Conservation (phyloP, 106 monocot species). For the Apostasia ramifera region DNA sequence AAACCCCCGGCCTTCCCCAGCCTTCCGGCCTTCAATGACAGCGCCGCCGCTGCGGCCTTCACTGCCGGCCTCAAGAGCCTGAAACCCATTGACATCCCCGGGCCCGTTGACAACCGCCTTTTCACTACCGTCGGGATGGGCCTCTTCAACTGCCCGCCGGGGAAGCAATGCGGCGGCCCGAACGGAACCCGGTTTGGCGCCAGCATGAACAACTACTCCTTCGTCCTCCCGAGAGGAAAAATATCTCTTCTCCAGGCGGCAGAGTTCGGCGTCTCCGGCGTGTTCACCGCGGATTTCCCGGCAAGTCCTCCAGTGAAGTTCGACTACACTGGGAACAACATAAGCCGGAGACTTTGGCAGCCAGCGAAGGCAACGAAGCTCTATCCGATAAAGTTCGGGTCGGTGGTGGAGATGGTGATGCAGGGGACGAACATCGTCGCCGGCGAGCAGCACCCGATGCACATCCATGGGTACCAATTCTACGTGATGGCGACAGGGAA, state of each 20-base stretch:
- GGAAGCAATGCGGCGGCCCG: slow-evolving; percentile 29
- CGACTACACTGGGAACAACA: slow-evolving; percentile 42
- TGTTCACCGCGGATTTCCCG: slow-evolving; percentile 63
- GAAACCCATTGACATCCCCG: slow-evolving; percentile 22
- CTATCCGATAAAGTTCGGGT: slow-evolving; percentile 29
- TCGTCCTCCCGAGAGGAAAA: slow-evolving; percentile 22
- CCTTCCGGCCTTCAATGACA: slow-evolving; percentile 51
- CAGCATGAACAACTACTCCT: slow-evolving; percentile 72
- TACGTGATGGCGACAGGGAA: slow-evolving; percentile 46
- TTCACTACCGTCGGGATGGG: slow-evolving; percentile 58
- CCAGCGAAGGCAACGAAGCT: slow-evolving; percentile 40
- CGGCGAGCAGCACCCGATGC: slow-evolving; percentile 61
- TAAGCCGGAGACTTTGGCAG: slow-evolving; percentile 25
- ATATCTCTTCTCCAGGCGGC: slow-evolving; percentile 53
- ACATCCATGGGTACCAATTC: slow-evolving; percentile 66
- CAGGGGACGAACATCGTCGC: slow-evolving; percentile 60
- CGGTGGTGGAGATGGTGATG: slow-evolving; percentile 50
- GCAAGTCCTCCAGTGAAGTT: slow-evolving; percentile 30
- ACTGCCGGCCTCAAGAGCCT: slow-evolving; percentile 25
- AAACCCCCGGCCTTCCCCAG: not conserved
- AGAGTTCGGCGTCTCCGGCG: slow-evolving; percentile 21
- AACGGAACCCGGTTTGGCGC: slow-evolving; percentile 36
- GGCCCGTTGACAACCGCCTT: slow-evolving; percentile 39
- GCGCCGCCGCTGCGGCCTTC: slow-evolving; percentile 21
- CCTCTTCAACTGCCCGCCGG: slow-evolving; percentile 29